These are phyloP conservation scores for Thalassiosira livingstoniorum DNA, from an alignment of 352 stramenopile species.

Conservation along the genomic window DNA sequence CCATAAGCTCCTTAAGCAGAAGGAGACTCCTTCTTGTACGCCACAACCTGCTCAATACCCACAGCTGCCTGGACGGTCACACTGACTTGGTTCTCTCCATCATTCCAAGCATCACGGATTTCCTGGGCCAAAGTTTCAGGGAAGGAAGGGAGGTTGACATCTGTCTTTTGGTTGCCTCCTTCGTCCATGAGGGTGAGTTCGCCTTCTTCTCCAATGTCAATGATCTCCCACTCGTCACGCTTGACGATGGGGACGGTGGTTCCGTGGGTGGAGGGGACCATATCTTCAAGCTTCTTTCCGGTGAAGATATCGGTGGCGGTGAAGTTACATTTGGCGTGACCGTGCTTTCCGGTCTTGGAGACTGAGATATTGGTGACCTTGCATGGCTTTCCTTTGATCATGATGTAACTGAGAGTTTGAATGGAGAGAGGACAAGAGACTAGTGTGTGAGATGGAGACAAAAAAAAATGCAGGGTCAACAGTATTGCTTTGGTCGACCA, in stretches of 20 bases:
- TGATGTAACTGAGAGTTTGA: constrained; percentile 92
- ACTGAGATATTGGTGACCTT: constrained; percentile 97
- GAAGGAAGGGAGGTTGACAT: constrained; percentile 96
- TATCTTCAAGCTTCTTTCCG: constrained; percentile 99
- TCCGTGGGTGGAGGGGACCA: constrained; percentile 98
- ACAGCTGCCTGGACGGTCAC: constrained; percentile 96
- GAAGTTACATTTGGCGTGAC: constrained; percentile 99
- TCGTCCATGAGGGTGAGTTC: constrained; percentile 99
- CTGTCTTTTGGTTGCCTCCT: constrained; percentile 95
- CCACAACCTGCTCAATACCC: constrained; percentile 97
- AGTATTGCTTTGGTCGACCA: too few species aligned
- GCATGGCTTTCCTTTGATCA: constrained; percentile 99
- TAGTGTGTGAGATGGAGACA: neutral
- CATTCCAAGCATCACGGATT: constrained; percentile 96
- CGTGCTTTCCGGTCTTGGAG: constrained; percentile 99
- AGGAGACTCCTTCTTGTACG: constrained; percentile 93
- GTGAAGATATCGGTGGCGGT: constrained; percentile 99
- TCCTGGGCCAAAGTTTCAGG: constrained; percentile 95
- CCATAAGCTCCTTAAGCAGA: constrained; percentile 1
- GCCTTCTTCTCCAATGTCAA: constrained; percentile 98
- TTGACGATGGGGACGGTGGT: constrained; percentile 97
- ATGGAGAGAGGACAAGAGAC: neutral
- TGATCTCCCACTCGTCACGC: constrained; percentile 96
- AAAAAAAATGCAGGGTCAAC: too few species aligned
- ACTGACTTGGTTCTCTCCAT: constrained; percentile 94